A percentile compares a stretch with the other conserved stretches of the same genome.
Conservation (phyloP, 2,329 filamentous ascomycete genomes). For the Arthrobotrys sinensis region DNA sequence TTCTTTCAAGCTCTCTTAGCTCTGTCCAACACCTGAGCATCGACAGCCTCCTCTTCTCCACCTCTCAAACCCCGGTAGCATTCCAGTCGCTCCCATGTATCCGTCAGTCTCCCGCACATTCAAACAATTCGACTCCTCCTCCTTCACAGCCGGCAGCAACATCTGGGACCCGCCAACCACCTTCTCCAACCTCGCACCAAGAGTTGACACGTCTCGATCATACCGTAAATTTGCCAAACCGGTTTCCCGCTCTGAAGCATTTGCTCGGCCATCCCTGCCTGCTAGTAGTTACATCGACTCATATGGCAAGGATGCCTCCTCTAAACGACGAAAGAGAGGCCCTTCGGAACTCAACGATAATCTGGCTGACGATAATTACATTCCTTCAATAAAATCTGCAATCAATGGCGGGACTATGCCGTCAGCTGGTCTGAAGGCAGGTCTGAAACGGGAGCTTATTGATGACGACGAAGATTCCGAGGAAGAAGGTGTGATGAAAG, state of each 20-base stretch:
- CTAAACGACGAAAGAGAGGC: slow-evolving; percentile 48
- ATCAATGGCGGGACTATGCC: slow-evolving; percentile 58
- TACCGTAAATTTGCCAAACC: slow-evolving; percentile 56
- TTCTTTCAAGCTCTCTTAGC: slow-evolving; percentile 4
- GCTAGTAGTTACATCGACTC: slow-evolving; percentile 51
- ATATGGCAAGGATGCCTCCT: slow-evolving; percentile 36
- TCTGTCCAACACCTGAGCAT: slow-evolving; percentile 11
- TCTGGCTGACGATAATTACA: slow-evolving; percentile 52
- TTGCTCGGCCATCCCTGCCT: slow-evolving; percentile 32
- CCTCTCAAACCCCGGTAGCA: slow-evolving; percentile 19
- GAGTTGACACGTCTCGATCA: slow-evolving; percentile 39
- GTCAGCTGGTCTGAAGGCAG: slow-evolving; percentile 49
- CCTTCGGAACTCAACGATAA: slow-evolving; percentile 55
- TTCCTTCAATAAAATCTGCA: slow-evolving; percentile 53
- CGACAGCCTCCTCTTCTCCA: slow-evolving; percentile 18
- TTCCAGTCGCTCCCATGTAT: slow-evolving; percentile 45
- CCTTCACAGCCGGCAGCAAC: slow-evolving; percentile 19
- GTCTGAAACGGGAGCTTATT: slow-evolving; percentile 47
- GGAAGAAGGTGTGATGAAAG: slow-evolving; percentile 46
- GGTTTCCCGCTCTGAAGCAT: slow-evolving; percentile 50
- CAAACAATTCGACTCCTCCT: slow-evolving; percentile 47
- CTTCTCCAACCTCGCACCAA: slow-evolving; percentile 47
- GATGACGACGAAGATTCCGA: slow-evolving; percentile 41
- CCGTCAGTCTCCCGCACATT: slow-evolving; percentile 39
- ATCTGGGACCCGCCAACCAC: slow-evolving; percentile 49